A percentile compares a stretch with the other conserved stretches of the same genome.
phyloP scores from a whole-genome alignment of 1,284 basidiomycete species.

The Tetrapyrgos nigripes region DNA sequence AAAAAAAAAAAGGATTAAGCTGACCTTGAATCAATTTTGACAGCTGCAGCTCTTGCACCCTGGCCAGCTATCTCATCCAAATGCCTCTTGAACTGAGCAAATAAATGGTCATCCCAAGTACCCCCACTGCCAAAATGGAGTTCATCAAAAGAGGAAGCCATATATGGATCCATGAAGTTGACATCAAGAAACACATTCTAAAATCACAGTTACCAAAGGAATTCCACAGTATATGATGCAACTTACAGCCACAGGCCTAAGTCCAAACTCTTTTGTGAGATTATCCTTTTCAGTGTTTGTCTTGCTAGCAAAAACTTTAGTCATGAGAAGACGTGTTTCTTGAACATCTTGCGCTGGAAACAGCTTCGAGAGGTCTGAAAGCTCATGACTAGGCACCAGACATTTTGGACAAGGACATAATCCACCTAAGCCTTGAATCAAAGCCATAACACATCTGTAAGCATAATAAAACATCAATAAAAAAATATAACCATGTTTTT shows the following conservation, averaged over 20 bases:
- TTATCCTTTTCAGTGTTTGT: conserved; percentile 24
- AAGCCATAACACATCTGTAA: conserved; percentile 35
- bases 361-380: conserved; percentile 23
- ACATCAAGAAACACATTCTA: conserved; percentile 45
- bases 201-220: neutral
- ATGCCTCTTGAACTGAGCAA: conserved; percentile 25
- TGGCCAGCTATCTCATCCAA: neutral
- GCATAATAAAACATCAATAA: neutral
- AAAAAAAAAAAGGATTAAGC: neutral
- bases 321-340: conserved; percentile 20
- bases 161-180: conserved; percentile 32
- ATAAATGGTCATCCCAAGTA: conserved; percentile 37
- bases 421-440: conserved; percentile 34
- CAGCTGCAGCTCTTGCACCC: neutral
- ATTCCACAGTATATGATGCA: conserved; percentile 2
- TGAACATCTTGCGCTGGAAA: conserved; percentile 18
- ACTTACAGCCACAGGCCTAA: conserved; percentile 39
- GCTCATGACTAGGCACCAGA: conserved; percentile 32
- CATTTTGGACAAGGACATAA: conserved; percentile 41
- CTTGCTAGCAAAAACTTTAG: conserved; percentile 10
- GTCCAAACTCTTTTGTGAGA: conserved; percentile 30
- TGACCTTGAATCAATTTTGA: neutral
- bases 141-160: conserved; percentile 40
- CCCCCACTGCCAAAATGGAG: conserved; percentile 43
- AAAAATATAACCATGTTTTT: neutral